Conservation (phyloP, 306 rosid genomes). For the Crotalaria pallida region DNA sequence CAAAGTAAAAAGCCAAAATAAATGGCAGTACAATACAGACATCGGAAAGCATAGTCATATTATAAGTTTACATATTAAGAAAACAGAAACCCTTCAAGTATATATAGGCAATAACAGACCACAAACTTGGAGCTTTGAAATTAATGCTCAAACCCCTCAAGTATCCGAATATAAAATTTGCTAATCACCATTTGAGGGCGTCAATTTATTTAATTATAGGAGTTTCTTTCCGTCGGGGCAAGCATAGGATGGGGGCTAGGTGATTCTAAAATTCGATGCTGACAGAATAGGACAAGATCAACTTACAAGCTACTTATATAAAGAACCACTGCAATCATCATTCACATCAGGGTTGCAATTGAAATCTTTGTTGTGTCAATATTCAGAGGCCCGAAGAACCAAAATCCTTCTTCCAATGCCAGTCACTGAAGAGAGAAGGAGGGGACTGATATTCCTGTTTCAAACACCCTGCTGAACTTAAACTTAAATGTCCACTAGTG, state of each 20-base stretch:
- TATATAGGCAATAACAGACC: constrained; percentile 16
- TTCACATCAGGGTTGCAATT: constrained; percentile 38
- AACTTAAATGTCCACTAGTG: constrained; percentile 35
- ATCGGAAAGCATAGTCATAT: constrained; percentile 1
- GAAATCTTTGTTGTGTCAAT: constrained; percentile 35
- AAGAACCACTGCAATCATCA: constrained; percentile 34
- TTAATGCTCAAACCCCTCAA: constrained; percentile 21
- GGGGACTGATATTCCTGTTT: constrained; percentile 50
- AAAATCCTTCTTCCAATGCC: constrained; percentile 55
- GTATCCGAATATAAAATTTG: not conserved
- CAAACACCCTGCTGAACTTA: constrained; percentile 30
- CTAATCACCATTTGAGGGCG: constrained; percentile 19
- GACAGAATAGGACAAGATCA: constrained; percentile 7
- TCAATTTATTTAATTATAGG: constrained; percentile 4
- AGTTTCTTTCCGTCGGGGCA: not conserved
- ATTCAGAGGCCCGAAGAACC: constrained; percentile 30
- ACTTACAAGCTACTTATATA: constrained; percentile 20
- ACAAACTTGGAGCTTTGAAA: constrained; percentile 18
- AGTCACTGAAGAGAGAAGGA: constrained; percentile 50
- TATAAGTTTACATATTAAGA: constrained; percentile 23
- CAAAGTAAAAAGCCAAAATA: no score
- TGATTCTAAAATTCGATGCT: constrained; percentile 1
- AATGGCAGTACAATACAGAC: no score
- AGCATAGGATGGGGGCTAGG: not conserved
- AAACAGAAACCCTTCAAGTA: constrained; percentile 30